These are phyloP conservation scores for Rutstroemia sp. DNA, from an alignment of 2,329 filamentous ascomycete species.

Conservation along the genomic window DNA sequence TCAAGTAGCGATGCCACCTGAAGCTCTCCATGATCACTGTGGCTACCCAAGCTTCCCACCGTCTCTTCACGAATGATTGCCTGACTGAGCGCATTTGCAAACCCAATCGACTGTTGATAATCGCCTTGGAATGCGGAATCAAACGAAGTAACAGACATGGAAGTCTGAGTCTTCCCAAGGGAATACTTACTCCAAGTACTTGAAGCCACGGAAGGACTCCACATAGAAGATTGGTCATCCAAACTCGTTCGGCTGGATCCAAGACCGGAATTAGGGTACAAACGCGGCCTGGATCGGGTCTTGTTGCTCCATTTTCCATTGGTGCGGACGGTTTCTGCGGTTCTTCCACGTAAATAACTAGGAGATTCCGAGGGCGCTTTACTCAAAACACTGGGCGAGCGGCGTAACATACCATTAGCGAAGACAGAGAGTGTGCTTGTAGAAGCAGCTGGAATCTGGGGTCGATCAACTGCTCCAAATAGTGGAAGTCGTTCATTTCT, in stretches of 20 bases:
- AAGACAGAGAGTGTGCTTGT: constrained; percentile 66
- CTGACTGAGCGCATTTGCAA: constrained; percentile 92
- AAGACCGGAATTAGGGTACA: constrained; percentile 71
- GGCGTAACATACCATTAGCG: constrained; percentile 60
- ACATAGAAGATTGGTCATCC: constrained; percentile 82
- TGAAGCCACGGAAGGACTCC: constrained; percentile 74
- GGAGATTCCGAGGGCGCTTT: constrained; percentile 83
- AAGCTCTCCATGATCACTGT: constrained; percentile 30
- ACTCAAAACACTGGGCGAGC: constrained; percentile 84
- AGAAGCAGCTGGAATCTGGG: constrained; percentile 34
- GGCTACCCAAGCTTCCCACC: constrained; percentile 39
- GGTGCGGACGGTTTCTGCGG: constrained; percentile 36
- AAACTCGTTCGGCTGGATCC: constrained; percentile 91
- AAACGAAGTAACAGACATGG: constrained; percentile 88
- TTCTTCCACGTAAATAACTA: constrained; percentile 65
- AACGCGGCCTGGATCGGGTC: constrained; percentile 70
- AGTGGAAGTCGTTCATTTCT: constrained; percentile 79
- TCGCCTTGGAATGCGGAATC: constrained; percentile 70
- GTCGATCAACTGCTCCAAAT: constrained; percentile 56
- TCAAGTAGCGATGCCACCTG: constrained; percentile 63
- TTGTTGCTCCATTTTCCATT: constrained; percentile 70
- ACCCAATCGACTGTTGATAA: constrained; percentile 94
- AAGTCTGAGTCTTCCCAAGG: constrained; percentile 81
- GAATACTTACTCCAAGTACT: constrained; percentile 96
- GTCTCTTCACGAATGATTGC: constrained; percentile 90